These are phyloP conservation scores for Tritrichomonas foetus DNA, from an alignment of 208 protist species.

Conservation along the genomic window DNA sequence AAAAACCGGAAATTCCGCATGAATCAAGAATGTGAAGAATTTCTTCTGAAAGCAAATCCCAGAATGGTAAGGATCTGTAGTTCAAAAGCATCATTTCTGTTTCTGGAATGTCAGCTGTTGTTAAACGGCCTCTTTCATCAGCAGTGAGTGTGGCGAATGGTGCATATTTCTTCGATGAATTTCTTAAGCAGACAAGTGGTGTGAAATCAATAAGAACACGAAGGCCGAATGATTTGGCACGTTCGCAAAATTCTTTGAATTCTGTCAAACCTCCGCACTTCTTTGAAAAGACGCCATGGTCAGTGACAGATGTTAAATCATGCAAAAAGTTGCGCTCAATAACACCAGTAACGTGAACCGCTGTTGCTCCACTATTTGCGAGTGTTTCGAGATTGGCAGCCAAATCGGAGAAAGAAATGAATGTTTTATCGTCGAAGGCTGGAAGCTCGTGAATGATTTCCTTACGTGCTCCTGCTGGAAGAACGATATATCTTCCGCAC, in stretches of 20 bases:
- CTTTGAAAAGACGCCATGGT: neutral
- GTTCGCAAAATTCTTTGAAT: neutral
- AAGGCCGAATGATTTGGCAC: neutral
- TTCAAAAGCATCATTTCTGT: neutral
- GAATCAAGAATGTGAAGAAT: neutral
- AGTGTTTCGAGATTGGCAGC: neutral
- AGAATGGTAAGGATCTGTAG: neutral
- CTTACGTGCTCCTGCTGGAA: neutral
- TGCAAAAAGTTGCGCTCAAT: neutral
- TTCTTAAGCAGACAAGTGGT: neutral
- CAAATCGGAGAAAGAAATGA: neutral
- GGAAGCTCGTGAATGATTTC: conserved; percentile 36
- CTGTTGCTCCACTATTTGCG: neutral
- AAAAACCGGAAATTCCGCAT: neutral
- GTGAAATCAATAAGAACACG: conserved; percentile 14
- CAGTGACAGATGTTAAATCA: neutral
- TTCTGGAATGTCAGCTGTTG: neutral
- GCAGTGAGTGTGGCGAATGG: neutral
- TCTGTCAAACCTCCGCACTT: neutral
- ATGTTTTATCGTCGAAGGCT: neutral
- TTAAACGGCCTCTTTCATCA: neutral
- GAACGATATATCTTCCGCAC: neutral
- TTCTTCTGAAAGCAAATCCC: neutral
- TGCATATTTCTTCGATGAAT: neutral
- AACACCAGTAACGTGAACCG: neutral